Evolutionary conservation across 129 eudicot genomes (phyloP).

Genomic region (Arctium minus): DNA sequence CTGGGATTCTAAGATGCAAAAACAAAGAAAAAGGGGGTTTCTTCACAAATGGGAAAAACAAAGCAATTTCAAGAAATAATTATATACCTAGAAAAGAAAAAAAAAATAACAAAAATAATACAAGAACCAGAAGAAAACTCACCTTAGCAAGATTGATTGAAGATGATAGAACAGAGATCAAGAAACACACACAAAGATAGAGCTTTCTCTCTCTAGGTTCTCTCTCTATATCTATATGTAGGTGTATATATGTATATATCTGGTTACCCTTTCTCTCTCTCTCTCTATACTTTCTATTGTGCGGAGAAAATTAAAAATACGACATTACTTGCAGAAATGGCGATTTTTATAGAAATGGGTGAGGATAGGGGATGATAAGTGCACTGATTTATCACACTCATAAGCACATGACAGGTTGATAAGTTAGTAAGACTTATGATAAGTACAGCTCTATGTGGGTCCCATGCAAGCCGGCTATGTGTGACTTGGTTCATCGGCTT

Average conservation of each 20-base stretch:
- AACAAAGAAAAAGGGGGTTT: conserved; percentile 9
- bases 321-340: conserved; percentile 53
- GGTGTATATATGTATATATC: not conserved
- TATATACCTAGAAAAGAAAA: not conserved
- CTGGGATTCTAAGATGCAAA: conserved; percentile 54
- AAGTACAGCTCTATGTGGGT: conserved; percentile 6
- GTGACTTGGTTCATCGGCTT: conserved; percentile 43
- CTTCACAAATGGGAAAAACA: conserved; percentile 16
- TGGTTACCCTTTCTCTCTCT: conserved; percentile 21
- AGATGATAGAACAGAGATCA: conserved; percentile 23
- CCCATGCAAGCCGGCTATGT: conserved; percentile 47
- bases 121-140: conserved; percentile 1
- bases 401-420: conserved; percentile 4
- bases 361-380: conserved; percentile 32
- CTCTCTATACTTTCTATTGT: conserved; percentile 50
- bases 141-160: conserved; percentile 43
- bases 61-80: conserved; percentile 27
- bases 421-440: accelerated
- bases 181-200: not conserved
- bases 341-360: conserved; percentile 38
- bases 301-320: conserved; percentile 37
- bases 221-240: conserved; percentile 24
- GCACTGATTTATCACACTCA: not conserved
- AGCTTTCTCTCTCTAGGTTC: conserved; percentile 19
- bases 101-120: not conserved